Base-by-base conservation (phyloP, 371 early-diverging fungal genomes). In the Mucor racemosus region DNA sequence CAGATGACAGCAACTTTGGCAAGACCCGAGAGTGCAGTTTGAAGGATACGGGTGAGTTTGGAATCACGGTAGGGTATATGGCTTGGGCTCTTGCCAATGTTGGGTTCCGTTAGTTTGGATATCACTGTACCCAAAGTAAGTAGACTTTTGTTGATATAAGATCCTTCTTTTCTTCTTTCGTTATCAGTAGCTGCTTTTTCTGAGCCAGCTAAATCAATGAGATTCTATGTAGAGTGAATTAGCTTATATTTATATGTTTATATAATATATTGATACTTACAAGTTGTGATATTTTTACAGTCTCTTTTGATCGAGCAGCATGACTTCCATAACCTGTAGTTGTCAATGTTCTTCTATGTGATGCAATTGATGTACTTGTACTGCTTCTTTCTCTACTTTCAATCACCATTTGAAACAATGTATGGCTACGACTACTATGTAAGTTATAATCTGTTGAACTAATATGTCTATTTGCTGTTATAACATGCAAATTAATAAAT, bases 161-260 rank as follows among this genome's bases (percentile, higher is more conserved):
- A 91, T 10, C 97, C 96, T 80, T 99, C 99, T 76, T 94, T 94
- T 31, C 96, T 84, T 34, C 97, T 72, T 8, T 91, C 91, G 40
- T 86, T 79, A 65, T 91, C 85, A 15, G 89, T 82, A 5, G 90
- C 76, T 4, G 92, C 92, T 71, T 96, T 92, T 83, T 99, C 99
- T 11, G 95, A 95, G n/a, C 99, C 99, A n/a, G 99, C 98, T 61
- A 99, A 76, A 80, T 99, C 99, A 69, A 97, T 94, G 57, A 99
- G 80, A 72, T 92, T 94, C 82, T 88, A 38, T 38, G 38, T 11
- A 38, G 11, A 38, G 38, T 73, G 10, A 10, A 15, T 55, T n/a
- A 11, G 34, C 13, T 26, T 34, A n/a, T 46, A 9, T 31, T 26
- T 50, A 17, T 17, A 34, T 31, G 46, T 11, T 33, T 26, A 39